phyloP scores from a whole-genome alignment of 2,329 filamentous ascomycete species.

The Xenosphaeropsis pyriputrescens region DNA sequence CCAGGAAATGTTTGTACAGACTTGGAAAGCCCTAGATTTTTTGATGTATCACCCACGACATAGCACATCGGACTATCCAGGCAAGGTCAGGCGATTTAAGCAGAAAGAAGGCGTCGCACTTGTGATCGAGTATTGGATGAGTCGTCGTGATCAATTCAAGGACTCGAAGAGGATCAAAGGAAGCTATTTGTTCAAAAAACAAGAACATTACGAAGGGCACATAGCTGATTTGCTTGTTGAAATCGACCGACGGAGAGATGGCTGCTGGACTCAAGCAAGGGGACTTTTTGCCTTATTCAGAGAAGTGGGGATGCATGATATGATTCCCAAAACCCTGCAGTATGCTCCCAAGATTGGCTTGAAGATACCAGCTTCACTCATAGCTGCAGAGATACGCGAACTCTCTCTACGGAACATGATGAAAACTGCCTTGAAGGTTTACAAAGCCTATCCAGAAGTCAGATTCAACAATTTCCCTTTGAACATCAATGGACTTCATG shows the following conservation, averaged over 20 bases:
- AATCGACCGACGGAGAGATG: constrained; percentile 5
- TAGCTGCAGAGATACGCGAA: constrained; percentile 1
- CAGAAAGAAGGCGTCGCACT: constrained; percentile 1
- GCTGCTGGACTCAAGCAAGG: background rate
- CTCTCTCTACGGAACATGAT: background rate
- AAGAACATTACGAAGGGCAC: background rate
- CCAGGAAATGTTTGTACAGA: constrained; percentile 1
- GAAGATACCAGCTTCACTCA: background rate
- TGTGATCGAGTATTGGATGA: constrained; percentile 10
- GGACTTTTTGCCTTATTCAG: constrained; percentile 1
- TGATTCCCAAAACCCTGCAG: background rate
- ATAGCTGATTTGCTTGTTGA: constrained; percentile 4
- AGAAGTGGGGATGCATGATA: background rate
- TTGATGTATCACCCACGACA: background rate
- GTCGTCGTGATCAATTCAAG: constrained; percentile 5
- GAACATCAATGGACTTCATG: constrained; percentile 1
- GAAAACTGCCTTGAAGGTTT: background rate
- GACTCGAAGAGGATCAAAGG: constrained; percentile 3
- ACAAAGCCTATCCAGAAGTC: constrained; percentile 1
- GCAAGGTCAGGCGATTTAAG: constrained; percentile 1
- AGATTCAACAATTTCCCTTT: background rate
- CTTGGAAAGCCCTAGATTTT: background rate
- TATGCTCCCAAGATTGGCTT: background rate
- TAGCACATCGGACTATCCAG: background rate
- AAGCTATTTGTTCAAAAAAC: background rate